Evolutionary conservation across 1,284 basidiomycete species (phyloP).

Genomic region (Sporisorium reilianum): DNA sequence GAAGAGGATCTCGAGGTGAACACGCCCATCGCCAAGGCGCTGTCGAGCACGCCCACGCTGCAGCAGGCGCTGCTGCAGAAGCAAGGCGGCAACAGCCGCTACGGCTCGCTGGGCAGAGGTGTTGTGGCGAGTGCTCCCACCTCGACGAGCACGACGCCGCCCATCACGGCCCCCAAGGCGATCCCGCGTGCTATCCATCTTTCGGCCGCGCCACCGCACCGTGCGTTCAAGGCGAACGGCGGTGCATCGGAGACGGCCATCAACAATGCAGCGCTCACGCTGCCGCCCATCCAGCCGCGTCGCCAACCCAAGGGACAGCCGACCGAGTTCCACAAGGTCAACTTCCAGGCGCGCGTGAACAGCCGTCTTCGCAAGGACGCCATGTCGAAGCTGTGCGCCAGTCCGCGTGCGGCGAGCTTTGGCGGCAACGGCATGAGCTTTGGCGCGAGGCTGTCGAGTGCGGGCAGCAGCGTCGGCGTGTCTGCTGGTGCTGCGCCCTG

Average conservation of each 20-base stretch:
- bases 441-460: conserved; percentile 38
- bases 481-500: conserved; percentile 20
- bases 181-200: conserved; percentile 50
- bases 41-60: conserved; percentile 28
- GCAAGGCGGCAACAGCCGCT: conserved; percentile 21
- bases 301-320: conserved; percentile 64
- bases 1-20: conserved; percentile 57
- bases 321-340: conserved; percentile 59
- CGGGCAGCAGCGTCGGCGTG: conserved; percentile 35
- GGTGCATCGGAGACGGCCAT: conserved; percentile 20
- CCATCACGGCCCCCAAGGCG: conserved; percentile 44
- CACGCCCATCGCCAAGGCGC: conserved; percentile 32
- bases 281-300: conserved; percentile 53
- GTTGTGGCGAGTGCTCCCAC: conserved; percentile 29
- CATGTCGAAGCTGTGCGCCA: conserved; percentile 63
- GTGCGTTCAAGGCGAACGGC: conserved; percentile 40
- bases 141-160: conserved; percentile 29
- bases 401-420: conserved; percentile 56
- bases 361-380: conserved; percentile 60
- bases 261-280: conserved; percentile 39
- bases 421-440: conserved; percentile 51
- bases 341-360: conserved; percentile 61
- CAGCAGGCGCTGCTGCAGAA: conserved; percentile 23
- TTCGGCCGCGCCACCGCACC: conserved; percentile 48
- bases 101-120: conserved; percentile 33